These are phyloP conservation scores for Vavraia culicis DNA, from an alignment of 371 early-diverging fungal genomes.

Conservation along the genomic window DNA sequence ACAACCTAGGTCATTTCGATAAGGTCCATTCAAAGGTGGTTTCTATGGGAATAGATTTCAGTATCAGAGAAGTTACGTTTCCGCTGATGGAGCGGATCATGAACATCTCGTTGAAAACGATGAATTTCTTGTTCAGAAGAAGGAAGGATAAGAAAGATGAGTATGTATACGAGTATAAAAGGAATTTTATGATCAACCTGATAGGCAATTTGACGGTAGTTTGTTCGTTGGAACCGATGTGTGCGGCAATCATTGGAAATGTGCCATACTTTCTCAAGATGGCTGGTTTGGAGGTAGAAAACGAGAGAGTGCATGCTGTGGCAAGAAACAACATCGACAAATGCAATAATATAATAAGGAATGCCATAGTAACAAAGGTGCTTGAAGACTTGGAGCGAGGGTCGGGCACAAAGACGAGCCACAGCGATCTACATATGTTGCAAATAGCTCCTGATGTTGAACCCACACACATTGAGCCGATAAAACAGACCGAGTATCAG, in stretches of 20 bases:
- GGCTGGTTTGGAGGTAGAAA: slow-evolving; percentile 27
- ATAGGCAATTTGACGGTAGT: slow-evolving; percentile 20
- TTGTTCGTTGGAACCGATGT: slow-evolving; percentile 37
- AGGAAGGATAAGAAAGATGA: slow-evolving; percentile 3
- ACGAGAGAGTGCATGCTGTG: slow-evolving; percentile 24
- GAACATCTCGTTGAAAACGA: slow-evolving; percentile 7
- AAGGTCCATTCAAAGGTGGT: too few species aligned
- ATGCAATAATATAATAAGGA: slow-evolving; percentile 35
- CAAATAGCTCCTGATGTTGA: neutral
- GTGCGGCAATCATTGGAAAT: slow-evolving; percentile 38
- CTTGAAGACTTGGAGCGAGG: slow-evolving; percentile 1
- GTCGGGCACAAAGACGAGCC: neutral
- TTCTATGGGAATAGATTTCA: slow-evolving; percentile 20
- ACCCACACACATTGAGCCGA: neutral
- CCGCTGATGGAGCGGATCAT: slow-evolving; percentile 17
- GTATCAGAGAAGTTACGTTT: slow-evolving; percentile 12
- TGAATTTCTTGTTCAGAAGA: slow-evolving; percentile 10
- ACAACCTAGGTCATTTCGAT: too few species aligned
- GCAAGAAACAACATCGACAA: slow-evolving; percentile 32
- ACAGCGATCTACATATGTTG: neutral
- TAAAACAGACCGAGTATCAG: slow-evolving; percentile 35
- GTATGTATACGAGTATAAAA: neutral
- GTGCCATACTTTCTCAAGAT: slow-evolving; percentile 41
- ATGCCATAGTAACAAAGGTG: slow-evolving; percentile 13
- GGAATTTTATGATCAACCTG: slow-evolving; percentile 9